Conservation (phyloP, 306 rosid genomes). For the Vigna mungo region DNA sequence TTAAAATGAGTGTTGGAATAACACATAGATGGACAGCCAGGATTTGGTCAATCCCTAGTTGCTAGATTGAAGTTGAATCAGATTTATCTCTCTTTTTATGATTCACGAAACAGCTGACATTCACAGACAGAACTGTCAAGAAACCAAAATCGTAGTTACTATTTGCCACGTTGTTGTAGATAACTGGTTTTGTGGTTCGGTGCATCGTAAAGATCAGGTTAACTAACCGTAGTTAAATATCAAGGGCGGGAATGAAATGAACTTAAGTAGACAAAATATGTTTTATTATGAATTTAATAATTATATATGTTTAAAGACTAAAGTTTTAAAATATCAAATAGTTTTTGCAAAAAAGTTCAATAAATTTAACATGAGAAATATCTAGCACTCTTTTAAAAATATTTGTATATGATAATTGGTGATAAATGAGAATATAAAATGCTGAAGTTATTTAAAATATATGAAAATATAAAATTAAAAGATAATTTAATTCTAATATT, state of each 20-base stretch:
- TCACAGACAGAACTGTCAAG: not conserved
- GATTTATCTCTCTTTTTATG: not conserved
- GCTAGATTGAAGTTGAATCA: conserved; percentile 6
- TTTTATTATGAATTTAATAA: not conserved
- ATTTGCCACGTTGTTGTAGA: not conserved
- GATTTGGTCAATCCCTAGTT: conserved; percentile 13
- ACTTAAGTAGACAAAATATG: not conserved
- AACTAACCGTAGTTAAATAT: conserved; percentile 50
- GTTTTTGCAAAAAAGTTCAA: no score
- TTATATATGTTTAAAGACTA: no score
- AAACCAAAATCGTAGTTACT: conserved; percentile 3
- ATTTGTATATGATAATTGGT: no score
- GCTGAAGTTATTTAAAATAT: not conserved
- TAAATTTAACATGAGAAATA: no score
- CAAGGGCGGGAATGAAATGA: conserved; percentile 34
- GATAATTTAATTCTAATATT: not conserved
- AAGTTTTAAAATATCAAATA: no score
- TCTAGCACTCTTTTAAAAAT: no score
- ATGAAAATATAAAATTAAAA: not conserved
- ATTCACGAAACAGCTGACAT: not conserved
- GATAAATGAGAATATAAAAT: no score
- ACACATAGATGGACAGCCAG: not conserved
- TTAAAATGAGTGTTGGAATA: not conserved
- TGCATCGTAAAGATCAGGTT: conserved; percentile 20
- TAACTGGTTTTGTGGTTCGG: not conserved